phyloP scores from a whole-genome alignment of 176 grass and related monocot species.

The Eleusine indica region DNA sequence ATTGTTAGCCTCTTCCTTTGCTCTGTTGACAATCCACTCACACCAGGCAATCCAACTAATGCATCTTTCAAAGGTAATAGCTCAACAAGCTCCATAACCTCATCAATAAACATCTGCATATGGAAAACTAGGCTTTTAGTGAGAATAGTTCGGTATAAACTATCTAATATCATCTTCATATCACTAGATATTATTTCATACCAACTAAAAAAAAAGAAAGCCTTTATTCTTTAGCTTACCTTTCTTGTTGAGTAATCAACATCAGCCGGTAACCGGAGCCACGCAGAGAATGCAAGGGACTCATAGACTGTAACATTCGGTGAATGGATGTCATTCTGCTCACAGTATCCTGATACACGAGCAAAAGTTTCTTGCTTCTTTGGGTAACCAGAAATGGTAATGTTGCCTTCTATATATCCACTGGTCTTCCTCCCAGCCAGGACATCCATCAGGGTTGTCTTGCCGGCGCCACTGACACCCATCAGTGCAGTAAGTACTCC shows the following conservation, averaged over 20 bases:
- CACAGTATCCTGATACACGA: constrained; percentile 81
- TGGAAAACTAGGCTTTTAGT: constrained; percentile 22
- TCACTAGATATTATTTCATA: not conserved
- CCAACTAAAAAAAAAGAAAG: not conserved
- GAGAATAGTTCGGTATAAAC: not conserved
- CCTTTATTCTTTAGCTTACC: constrained; percentile 42
- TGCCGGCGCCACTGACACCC: constrained; percentile 87
- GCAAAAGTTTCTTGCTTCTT: constrained; percentile 95
- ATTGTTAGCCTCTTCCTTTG: constrained; percentile 88
- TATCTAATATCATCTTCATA: not conserved
- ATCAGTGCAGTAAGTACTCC: constrained; percentile 83
- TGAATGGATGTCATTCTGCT: constrained; percentile 87
- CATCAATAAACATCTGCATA: constrained; percentile 76
- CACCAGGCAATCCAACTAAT: constrained; percentile 72
- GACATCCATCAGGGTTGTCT: constrained; percentile 86
- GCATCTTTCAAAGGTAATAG: constrained; percentile 67
- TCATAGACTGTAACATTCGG: constrained; percentile 79
- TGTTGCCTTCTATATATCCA: constrained; percentile 73
- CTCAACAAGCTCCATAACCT: constrained; percentile 91
- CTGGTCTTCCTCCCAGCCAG: constrained; percentile 74
- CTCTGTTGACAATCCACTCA: constrained; percentile 79
- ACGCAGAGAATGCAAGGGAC: constrained; percentile 71
- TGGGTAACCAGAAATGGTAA: constrained; percentile 72
- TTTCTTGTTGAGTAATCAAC: constrained; percentile 73
- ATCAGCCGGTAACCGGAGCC: constrained; percentile 53